These are phyloP conservation scores for Vicia sativa DNA, from an alignment of 306 rosid genomes.

Conservation along the genomic window DNA sequence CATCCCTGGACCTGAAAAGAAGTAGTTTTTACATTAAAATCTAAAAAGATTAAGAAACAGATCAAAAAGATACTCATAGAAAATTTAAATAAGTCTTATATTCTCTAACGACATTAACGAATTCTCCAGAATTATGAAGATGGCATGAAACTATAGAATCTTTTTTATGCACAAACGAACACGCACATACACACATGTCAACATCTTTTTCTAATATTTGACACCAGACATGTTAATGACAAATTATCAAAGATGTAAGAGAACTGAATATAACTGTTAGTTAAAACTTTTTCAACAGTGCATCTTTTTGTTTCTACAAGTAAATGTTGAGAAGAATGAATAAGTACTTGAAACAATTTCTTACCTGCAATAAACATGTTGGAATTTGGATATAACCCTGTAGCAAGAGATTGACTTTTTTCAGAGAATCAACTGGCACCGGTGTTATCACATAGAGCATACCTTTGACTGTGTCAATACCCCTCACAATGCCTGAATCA, in stretches of 20 bases:
- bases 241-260: constrained; percentile 10
- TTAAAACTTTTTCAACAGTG: neutral
- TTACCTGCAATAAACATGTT: constrained; percentile 80
- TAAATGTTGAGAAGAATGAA: constrained; percentile 25
- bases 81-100: constrained; percentile 2
- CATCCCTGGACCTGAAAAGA: constrained; percentile 75
- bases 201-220: constrained; percentile 6
- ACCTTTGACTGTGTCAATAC: constrained; percentile 73
- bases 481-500: constrained; percentile 87
- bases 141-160: neutral
- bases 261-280: constrained; percentile 2
- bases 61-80: neutral
- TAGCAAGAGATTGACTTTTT: constrained; percentile 72
- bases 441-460: constrained; percentile 82
- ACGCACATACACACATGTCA: neutral
- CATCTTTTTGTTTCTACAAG: constrained; percentile 18
- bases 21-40: neutral
- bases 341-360: constrained; percentile 27
- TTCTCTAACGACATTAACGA: constrained; percentile 1
- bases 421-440: constrained; percentile 70
- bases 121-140: neutral
- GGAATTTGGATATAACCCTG: constrained; percentile 91
- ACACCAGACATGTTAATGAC: neutral
- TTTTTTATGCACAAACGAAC: neutral
- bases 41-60: neutral